Conservation (phyloP, 768 basidiomycete species). For the Hypsizygus marmoreus region DNA sequence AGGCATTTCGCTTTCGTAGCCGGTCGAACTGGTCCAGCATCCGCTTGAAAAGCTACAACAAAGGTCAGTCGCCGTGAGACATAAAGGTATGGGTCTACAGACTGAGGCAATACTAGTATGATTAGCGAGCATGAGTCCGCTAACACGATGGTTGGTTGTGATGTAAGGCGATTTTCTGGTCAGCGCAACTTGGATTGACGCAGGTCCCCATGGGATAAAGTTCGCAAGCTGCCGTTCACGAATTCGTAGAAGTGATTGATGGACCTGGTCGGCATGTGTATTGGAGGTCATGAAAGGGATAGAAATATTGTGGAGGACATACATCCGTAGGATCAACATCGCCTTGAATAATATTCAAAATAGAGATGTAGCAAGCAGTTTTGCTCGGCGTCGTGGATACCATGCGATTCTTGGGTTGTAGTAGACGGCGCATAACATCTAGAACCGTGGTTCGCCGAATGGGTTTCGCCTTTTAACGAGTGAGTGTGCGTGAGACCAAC, state of each 20-base stretch:
- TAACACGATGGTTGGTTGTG: slow-evolving; percentile 88
- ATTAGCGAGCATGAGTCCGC: slow-evolving; percentile 97
- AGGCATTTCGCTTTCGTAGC: slow-evolving; percentile 85
- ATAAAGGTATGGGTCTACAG: slow-evolving; percentile 28
- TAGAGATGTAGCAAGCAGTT: slow-evolving; percentile 95
- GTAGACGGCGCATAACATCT: slow-evolving; percentile 95
- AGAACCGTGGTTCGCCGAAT: slow-evolving; percentile 96
- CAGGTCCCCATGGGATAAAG: slow-evolving; percentile 99
- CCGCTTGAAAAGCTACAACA: slow-evolving; percentile 81
- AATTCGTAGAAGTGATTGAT: slow-evolving; percentile 95
- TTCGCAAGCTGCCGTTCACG: slow-evolving; percentile 95
- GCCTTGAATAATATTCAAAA: slow-evolving; percentile 97
- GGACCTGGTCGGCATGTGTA: slow-evolving; percentile 58
- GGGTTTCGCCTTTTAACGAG: slow-evolving; percentile 72
- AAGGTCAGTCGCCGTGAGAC: slow-evolving; percentile 1
- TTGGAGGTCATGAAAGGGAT: slow-evolving; percentile 1
- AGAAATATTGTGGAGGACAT: slow-evolving; percentile 16
- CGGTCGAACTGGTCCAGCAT: slow-evolving; percentile 96
- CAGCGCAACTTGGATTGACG: slow-evolving; percentile 95
- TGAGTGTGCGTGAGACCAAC: background rate
- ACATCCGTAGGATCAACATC: slow-evolving; percentile 99
- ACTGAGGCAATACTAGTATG: slow-evolving; percentile 98
- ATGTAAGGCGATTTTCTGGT: slow-evolving; percentile 91
- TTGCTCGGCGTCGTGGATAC: slow-evolving; percentile 93
- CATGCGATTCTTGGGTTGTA: slow-evolving; percentile 99